Base-by-base conservation (phyloP, 2,329 filamentous ascomycete genomes). In the Fusarium camptoceras region DNA sequence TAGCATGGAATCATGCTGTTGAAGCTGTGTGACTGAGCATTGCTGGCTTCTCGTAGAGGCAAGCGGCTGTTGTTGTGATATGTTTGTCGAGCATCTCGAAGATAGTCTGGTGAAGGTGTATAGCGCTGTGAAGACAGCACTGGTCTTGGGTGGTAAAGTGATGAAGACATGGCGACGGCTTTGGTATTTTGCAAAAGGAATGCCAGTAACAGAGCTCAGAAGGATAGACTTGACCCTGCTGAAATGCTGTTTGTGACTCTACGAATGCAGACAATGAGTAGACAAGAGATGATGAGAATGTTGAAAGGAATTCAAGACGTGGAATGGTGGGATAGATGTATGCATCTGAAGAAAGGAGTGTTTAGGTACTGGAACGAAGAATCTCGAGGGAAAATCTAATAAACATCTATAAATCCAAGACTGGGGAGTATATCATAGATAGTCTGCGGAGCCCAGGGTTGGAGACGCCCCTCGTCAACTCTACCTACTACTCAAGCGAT, bases 1-100 rank as follows among this genome's bases (percentile, higher is more conserved):
- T 83, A 82, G 76, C 82, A 84, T 42, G 83, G 81, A 30, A 81
- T 80, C 68, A 83, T 73, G 65, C 80, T 75, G 67, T 80, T 80
- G 78, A 79, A 81, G 76, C 48, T 78, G 69, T 81, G 78, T 55
- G 79, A 75, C 73, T 88, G 86, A 48, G 82, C 79, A 76, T 88
- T 88, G 72, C 83, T 83, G 22, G 84, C 82, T 73, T 88, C 86
- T 60, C 84, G 80, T 39, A 88, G 81, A 30, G 86, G 86, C 64
- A 83, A 79, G 64, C 84, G 75, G 71, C 76, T 76, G 51, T 65
- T 68, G 74, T 79, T 74, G 74, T 77, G 78, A 68, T 69, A 69
- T 53, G 80, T 79, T 69, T 84, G 81, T 58, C 83, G 81, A 59
- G 77, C 75, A 70, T 86, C 85, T 70, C 70, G 66, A 69, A 81